Base-by-base conservation (phyloP, 2,329 filamentous ascomycete species). In the Colletotrichum cordylinicola region DNA sequence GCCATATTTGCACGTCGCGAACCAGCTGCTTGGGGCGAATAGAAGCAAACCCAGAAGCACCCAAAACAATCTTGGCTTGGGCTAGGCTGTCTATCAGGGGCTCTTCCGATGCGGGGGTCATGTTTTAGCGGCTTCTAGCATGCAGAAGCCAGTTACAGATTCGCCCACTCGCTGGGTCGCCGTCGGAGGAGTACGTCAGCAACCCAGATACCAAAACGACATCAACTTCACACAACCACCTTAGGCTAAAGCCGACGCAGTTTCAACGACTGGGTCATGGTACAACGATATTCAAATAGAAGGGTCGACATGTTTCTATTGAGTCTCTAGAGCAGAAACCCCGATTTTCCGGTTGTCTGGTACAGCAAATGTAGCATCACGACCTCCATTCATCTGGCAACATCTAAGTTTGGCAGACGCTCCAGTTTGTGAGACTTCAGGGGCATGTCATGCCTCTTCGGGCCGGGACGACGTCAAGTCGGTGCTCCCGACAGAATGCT, bases 111-210 rank as follows among this genome's bases (percentile, higher is more conserved):
- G 69, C 69, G 73, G 73, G 73, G 73, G 37, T 58, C 48, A 72
- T 67, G 69, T 75, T 75, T 75, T 75, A 75, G 69, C 60, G 61
- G 69, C 72, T 72, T 64, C 27, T 55, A 31, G 39, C 55, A 33
- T 64, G 69, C 73, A 62, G 52, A 43, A 56, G 69, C 48, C 61
- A 16, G 73, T 72, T 72, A 67, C 69, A 75, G 69, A 72, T 67
- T 56, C 33, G 62, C 35, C 31, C 55, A 56, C 58, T 61, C 39
- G 39, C 61, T 43, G 56, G 69, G 31, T 9, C 27, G 21, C 29
- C 43, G 48, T 73, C 62, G 56, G 24, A 37, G 56, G 21, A 56
- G 69, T 61, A 67, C 56, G 70, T 58, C 69, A 68, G 69, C 70
- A 70, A 58, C 31, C 39, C 21, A 35, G 33, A 62, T 70, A 29